Base-by-base conservation (phyloP, 2,329 filamentous ascomycete species). In the Neopestalotiopsis clavispora region DNA sequence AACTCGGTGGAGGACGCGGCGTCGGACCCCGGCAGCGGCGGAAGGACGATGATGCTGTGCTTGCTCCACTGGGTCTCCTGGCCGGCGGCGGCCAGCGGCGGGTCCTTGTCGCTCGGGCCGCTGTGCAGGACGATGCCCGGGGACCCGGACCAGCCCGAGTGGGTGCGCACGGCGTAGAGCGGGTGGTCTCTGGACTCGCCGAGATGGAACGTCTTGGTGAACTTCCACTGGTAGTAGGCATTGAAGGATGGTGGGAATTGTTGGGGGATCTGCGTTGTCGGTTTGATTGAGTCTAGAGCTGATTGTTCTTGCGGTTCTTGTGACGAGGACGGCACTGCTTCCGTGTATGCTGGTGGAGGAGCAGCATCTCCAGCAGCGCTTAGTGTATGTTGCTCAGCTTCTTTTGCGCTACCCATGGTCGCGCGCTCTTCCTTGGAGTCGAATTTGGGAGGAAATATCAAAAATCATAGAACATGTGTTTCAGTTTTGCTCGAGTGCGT, bases 101-200 rank as follows among this genome's bases (percentile, higher is more conserved):
- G 71, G 30, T 69, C 67, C n/a, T 64, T 68, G 20, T 69, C 66
- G 23, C 40, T 68, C 13, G 72, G 73, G 1, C 74, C 73, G 28
- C 70, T 61, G 61, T 68, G 69, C 30, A 77, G 65, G n/a, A 69
- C 68, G 42, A 75, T 52, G 40, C 70, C 57, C 49, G 72, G 72
- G 23, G 71, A 71, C 10, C 67, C 65, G 42, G 69, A 59, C 67
- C 67, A 69, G 14, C 73, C 74, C 14, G 59, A 58, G 52, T 71
- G 73, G 65, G 66, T 64, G 1, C 60, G 60, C 20, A 74, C 71
- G 7, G 71, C 70, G 68, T 71, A 74, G 42, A 76, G 71, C 12
- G 70, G 71, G 38, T 67, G 38, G n/a, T 73, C 70, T 28, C 58
- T 66, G 17, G 71, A 67, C 45, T 73, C 71, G 42, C 74, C 75